Conservation (phyloP, 2,329 filamentous ascomycete genomes). For the Catunica adiposa region DNA sequence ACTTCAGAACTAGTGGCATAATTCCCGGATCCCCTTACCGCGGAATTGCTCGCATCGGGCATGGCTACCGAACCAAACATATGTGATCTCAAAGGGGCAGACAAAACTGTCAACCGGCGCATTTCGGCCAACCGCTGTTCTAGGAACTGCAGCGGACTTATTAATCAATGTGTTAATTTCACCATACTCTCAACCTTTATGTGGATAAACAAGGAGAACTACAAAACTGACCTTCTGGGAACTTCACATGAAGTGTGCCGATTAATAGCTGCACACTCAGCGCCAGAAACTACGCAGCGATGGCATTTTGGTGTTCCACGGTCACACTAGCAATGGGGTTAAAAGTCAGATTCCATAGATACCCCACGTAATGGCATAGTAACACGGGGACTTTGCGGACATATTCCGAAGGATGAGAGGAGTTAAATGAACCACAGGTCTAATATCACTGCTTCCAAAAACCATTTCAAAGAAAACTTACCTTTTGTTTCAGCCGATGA, state of each 20-base stretch:
- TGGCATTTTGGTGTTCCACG: constrained; percentile 14
- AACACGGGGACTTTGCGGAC: too few relatives aligned
- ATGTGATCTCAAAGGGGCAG: not conserved
- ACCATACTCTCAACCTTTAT: not conserved
- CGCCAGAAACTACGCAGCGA: constrained; percentile 14
- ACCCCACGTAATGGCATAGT: too few relatives aligned
- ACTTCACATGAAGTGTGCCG: constrained; percentile 14
- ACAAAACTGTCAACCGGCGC: not conserved
- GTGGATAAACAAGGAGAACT: not conserved
- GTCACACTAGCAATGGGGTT: constrained; percentile 13
- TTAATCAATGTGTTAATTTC: not conserved
- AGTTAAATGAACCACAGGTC: too few relatives aligned
- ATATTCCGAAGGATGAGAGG: too few relatives aligned
- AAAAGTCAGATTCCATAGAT: too few relatives aligned
- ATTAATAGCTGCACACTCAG: constrained; percentile 14
- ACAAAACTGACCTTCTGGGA: constrained; percentile 13
- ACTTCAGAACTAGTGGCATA: too few relatives aligned
- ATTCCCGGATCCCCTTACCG: too few relatives aligned
- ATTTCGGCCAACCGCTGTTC: constrained; percentile 4
- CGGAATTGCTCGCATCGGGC: too few relatives aligned
- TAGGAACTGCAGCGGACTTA: not conserved
- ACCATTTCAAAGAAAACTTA: not conserved
- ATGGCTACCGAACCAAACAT: not conserved
- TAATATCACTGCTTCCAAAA: too few relatives aligned
- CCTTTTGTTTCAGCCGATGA: constrained; percentile 14